Percentiles rank a stretch among this genome's conserved stretches.
Evolutionary conservation across 805 yeast genomes (phyloP).

Genomic region (Schizosaccharomyces japonicus): DNA sequence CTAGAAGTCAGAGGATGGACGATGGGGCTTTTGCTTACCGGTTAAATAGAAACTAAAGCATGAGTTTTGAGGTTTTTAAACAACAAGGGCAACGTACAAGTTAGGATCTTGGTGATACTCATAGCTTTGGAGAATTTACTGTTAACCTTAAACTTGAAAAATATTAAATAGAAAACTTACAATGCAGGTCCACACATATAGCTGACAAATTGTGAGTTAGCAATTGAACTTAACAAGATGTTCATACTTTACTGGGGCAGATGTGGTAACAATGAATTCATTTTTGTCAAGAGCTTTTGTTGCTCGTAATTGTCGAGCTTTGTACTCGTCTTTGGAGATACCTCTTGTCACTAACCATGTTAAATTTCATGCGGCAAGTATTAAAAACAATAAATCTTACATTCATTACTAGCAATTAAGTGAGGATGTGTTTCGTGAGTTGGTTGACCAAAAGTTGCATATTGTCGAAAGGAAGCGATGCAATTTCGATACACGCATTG

Average conservation of each 20-base stretch:
- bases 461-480: no score
- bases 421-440: slow-evolving; percentile 4
- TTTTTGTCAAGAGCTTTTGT: slow-evolving; percentile 33
- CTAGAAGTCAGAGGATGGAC: background rate
- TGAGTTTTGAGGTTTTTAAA: background rate
- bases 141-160: slow-evolving; percentile 49
- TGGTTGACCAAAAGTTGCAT: slow-evolving; percentile 6
- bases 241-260: slow-evolving; percentile 2
- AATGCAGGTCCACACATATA: slow-evolving; percentile 1
- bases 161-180: background rate
- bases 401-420: background rate
- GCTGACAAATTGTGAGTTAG: background rate
- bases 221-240: background rate
- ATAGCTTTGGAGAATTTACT: slow-evolving; percentile 73
- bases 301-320: slow-evolving; percentile 38
- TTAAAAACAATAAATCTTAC: background rate
- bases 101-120: slow-evolving; percentile 84
- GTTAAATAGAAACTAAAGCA: background rate
- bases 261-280: slow-evolving; percentile 34
- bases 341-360: slow-evolving; percentile 42
- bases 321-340: slow-evolving; percentile 63
- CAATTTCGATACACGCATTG: no score
- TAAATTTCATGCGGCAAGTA: background rate
- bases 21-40: background rate
- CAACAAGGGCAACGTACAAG: slow-evolving; percentile 20